Conservation (phyloP, 139 green algal species). For the Volvox reticuliferus region DNA sequence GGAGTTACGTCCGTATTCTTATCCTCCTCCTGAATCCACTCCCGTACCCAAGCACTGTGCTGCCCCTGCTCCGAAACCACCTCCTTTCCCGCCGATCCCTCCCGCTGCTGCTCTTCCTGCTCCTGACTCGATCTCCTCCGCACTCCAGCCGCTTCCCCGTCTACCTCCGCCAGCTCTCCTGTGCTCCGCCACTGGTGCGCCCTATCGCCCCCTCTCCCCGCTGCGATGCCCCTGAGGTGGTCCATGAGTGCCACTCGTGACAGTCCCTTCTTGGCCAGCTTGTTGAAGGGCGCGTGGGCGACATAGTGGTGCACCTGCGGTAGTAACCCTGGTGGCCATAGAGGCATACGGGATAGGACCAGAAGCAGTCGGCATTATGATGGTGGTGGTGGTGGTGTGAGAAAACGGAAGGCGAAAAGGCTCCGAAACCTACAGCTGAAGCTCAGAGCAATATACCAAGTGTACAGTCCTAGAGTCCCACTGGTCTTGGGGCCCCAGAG, state of each 20-base stretch:
- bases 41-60: constrained; percentile 5
- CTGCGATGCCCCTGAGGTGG: constrained; percentile 5
- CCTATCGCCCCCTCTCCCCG: not conserved
- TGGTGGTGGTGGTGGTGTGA: too few species aligned
- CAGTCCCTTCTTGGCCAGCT: constrained; percentile 85
- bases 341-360: not conserved
- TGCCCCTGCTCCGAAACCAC: not conserved
- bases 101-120: not conserved
- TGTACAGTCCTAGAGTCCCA: too few species aligned
- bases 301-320: constrained; percentile 66
- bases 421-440: too few species aligned
- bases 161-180: not conserved
- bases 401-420: too few species aligned
- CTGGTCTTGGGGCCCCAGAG: too few species aligned
- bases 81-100: not conserved
- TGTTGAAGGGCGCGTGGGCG: constrained; percentile 85
- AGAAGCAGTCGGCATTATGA: not conserved
- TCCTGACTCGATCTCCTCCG: not conserved
- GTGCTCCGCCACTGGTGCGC: not conserved
- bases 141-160: not conserved
- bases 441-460: too few species aligned
- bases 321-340: constrained; percentile 55
- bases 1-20: not conserved
- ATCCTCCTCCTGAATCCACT: constrained; percentile 29
- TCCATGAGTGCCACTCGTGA: constrained; percentile 77